Percentiles rank a stretch among this genome's conserved stretches.
phyloP scores from a whole-genome alignment of 352 stramenopile genomes.

The Globisporangium parvum region DNA sequence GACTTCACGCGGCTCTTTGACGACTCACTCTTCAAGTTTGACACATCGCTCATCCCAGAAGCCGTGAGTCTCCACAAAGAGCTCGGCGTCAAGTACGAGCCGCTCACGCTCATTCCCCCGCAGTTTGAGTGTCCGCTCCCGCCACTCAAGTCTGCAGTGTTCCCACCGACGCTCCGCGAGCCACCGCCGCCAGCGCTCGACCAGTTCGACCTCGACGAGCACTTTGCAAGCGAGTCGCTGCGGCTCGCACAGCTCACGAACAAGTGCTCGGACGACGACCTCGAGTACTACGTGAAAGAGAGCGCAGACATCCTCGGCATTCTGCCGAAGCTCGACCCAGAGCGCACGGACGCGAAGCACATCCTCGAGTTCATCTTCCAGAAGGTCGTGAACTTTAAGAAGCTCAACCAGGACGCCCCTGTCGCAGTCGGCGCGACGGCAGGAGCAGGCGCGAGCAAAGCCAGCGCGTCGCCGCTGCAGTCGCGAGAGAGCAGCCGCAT shows the following conservation, averaged over 20 bases:
- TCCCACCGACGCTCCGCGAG: conserved; percentile 90
- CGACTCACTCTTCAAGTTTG: conserved; percentile 91
- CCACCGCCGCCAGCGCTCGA: conserved; percentile 89
- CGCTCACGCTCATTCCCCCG: conserved; percentile 91
- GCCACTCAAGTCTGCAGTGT: conserved; percentile 90
- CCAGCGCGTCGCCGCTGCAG: conserved; percentile 6
- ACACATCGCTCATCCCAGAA: conserved; percentile 93
- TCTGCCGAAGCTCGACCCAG: conserved; percentile 59
- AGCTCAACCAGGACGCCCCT: conserved; percentile 72
- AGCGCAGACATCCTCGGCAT: conserved; percentile 91
- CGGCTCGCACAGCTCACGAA: conserved; percentile 94
- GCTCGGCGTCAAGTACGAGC: conserved; percentile 93
- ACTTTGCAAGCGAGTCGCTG: conserved; percentile 91
- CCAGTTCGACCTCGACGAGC: conserved; percentile 96
- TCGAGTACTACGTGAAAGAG: conserved; percentile 94
- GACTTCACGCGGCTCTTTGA: conserved; percentile 95
- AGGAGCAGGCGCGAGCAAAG: conserved; percentile 21
- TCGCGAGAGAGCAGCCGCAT: conserved; percentile 2
- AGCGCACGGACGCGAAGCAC: conserved; percentile 81
- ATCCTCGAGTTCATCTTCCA: conserved; percentile 91
- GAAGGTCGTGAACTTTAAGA: conserved; percentile 93
- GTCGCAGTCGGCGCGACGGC: not conserved
- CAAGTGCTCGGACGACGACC: conserved; percentile 92
- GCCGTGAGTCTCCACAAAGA: conserved; percentile 89
- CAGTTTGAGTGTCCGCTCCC: conserved; percentile 94